Conservation (phyloP, 2,329 filamentous ascomycete genomes). For the Clarireedia homoeocarpa region DNA sequence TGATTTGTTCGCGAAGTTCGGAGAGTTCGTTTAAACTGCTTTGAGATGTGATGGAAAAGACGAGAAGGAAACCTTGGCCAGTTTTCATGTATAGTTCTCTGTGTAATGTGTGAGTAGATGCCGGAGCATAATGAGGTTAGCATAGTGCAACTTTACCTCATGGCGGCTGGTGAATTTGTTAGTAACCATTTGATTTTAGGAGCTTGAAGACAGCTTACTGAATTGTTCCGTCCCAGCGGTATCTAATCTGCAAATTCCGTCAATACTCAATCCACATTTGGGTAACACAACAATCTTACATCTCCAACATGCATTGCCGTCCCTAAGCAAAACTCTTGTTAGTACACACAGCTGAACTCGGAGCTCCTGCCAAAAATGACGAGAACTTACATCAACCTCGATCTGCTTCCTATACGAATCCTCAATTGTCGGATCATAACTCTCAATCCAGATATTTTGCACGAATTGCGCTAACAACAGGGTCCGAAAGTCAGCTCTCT, state of each 20-base stretch:
- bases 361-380: neutral
- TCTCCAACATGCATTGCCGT: conserved; percentile 65
- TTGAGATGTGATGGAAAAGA: conserved; percentile 66
- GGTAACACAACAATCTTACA: conserved; percentile 39
- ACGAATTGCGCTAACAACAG: conserved; percentile 57
- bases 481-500: conserved; percentile 10
- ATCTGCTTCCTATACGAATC: conserved; percentile 53
- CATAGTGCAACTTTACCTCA: conserved; percentile 38
- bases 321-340: conserved; percentile 38
- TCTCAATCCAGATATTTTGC: conserved; percentile 69
- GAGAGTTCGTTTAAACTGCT: conserved; percentile 62
- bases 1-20: conserved; percentile 64
- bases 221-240: conserved; percentile 72
- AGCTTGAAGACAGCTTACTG: conserved; percentile 45
- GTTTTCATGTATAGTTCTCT: conserved; percentile 70
- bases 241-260: conserved; percentile 44
- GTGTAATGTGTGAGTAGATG: neutral
- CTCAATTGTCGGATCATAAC: conserved; percentile 55
- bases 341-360: neutral
- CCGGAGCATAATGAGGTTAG: neutral
- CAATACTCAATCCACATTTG: conserved; percentile 9
- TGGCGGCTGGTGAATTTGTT: conserved; percentile 37
- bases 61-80: conserved; percentile 66
- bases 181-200: conserved; percentile 15
- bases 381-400: conserved; percentile 57